Evolutionary conservation across 192 early-diverging fungal species (phyloP).

Genomic region (Mortierella claussenii): DNA sequence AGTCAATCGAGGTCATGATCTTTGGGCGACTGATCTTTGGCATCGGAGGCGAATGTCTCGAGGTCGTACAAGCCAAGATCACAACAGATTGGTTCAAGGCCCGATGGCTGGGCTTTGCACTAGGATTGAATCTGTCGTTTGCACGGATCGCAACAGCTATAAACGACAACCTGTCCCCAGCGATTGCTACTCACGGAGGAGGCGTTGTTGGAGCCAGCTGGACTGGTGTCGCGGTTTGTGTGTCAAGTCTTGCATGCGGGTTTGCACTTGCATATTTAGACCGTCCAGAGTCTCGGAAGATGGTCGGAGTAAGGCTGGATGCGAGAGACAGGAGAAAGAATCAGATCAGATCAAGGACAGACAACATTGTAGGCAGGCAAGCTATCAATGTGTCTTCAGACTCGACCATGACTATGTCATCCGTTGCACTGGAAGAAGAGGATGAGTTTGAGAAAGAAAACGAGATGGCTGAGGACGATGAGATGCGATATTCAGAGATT

Average conservation of each 20-base stretch:
- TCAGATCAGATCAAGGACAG: constrained; percentile 12
- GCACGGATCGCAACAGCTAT: constrained; percentile 65
- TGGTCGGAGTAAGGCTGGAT: constrained; percentile 56
- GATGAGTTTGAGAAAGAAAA: constrained; percentile 40
- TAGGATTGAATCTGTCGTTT: constrained; percentile 63
- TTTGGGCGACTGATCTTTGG: constrained; percentile 72
- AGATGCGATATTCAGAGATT: constrained; percentile 32
- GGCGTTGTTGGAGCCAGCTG: constrained; percentile 60
- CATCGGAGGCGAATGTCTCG: constrained; percentile 69
- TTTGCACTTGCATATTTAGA: constrained; percentile 57
- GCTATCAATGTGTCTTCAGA: constrained; percentile 35
- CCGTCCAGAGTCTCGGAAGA: constrained; percentile 50
- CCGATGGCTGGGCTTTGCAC: constrained; percentile 68
- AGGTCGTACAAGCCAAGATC: constrained; percentile 68
- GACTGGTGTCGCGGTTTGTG: constrained; percentile 62
- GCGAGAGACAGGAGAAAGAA: constrained; percentile 13
- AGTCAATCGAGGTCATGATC: constrained; percentile 59
- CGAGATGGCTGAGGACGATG: constrained; percentile 49
- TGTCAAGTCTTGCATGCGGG: constrained; percentile 53
- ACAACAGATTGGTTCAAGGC: constrained; percentile 71
- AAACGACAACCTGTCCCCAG: constrained; percentile 70
- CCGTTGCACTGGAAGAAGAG: constrained; percentile 33
- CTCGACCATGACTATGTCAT: constrained; percentile 44
- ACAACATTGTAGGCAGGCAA: constrained; percentile 28
- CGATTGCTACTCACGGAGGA: constrained; percentile 40